phyloP scores from a whole-genome alignment of 306 rosid species.

The Sicyos baderoa region DNA sequence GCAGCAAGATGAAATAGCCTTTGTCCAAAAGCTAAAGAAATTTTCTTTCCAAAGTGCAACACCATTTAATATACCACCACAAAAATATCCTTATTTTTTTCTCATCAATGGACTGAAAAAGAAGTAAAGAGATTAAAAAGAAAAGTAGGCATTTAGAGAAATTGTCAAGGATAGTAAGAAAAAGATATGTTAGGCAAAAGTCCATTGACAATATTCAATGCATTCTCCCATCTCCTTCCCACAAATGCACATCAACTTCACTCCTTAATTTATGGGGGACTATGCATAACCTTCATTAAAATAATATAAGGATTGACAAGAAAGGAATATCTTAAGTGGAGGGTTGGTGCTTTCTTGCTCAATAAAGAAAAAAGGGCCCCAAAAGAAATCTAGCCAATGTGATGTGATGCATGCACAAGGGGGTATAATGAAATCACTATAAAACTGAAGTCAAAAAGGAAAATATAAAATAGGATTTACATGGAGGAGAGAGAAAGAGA shows the following conservation, averaged over 20 bases:
- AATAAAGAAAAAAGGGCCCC: slow-evolving; percentile 2
- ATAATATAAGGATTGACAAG: slow-evolving; percentile 13
- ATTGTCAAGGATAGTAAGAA: background rate
- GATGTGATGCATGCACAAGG: slow-evolving; percentile 36
- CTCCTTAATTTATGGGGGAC: slow-evolving; percentile 21
- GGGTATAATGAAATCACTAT: slow-evolving; percentile 28
- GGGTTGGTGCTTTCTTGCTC: slow-evolving; percentile 29
- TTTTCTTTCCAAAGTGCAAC: slow-evolving; percentile 19
- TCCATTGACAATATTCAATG: slow-evolving; percentile 25
- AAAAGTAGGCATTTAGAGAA: background rate
- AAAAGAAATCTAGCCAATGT: slow-evolving; percentile 28
- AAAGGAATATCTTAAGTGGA: slow-evolving; percentile 29
- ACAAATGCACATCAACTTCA: slow-evolving; percentile 20
- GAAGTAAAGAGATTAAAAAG: background rate
- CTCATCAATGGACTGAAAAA: no score
- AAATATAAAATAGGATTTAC: background rate
- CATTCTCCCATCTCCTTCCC: slow-evolving; percentile 9
- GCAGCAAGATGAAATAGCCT: background rate
- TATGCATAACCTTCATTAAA: slow-evolving; percentile 8
- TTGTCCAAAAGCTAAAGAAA: slow-evolving; percentile 5
- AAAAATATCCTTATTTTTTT: background rate
- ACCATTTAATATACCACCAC: slow-evolving; percentile 18
- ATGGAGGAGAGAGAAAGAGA: background rate
- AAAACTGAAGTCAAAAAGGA: slow-evolving; percentile 30
- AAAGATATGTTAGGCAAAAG: slow-evolving; percentile 7